Evolutionary conservation across 2,329 filamentous ascomycete genomes (phyloP), one percentile per base, ranked within the genome.

Genomic region (Colletotrichum graminicola): DNA sequence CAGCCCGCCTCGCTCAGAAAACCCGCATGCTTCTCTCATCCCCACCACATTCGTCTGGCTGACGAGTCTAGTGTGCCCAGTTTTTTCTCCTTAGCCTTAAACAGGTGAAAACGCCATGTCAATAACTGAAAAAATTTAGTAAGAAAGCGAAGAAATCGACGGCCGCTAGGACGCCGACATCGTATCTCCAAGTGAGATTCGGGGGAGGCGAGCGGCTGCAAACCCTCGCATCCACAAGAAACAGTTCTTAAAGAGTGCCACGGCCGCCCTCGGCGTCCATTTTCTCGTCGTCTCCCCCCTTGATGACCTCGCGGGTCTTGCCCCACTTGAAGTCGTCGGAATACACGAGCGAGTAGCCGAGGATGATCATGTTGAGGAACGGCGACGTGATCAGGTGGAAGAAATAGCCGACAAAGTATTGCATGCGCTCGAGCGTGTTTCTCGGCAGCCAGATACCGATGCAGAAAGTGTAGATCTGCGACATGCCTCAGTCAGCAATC

Each of bases 281-380:
- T 55, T 62, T 68, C 62, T 76, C 75, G 34, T 73, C 76, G 3
- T 74, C n/a, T 14, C 10, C 77, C n/a, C 45, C 77, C 14, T 72
- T 70, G 36, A 82, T 66, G 43, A 83, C 81, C 39, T 83, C 80
- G 2, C 82, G 76, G 1, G 83, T 85, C 77, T 85, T 85, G 21
- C 83, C 83, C 83, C 83, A 85, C 67, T 81, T 82, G 76, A 85
- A 85, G 73, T 83, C 82, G 66, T 85, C 83, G 7, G 83, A 81
- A 62, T 84, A 76, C 55, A 81, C 76, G 23, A 85, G 76, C 0
- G 83, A 83, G 68, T 84, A 84, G 1, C 80, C 73, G 16, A 85
- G 71, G 41, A 84, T 80, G 49, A 83, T 76, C 34, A 85, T 81
- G 75, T 84, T 84, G 74, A 84, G 78, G 56, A 84, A 81, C 0